Base-by-base conservation (phyloP, 192 early-diverging fungal species). In the Coemansia sp. region DNA sequence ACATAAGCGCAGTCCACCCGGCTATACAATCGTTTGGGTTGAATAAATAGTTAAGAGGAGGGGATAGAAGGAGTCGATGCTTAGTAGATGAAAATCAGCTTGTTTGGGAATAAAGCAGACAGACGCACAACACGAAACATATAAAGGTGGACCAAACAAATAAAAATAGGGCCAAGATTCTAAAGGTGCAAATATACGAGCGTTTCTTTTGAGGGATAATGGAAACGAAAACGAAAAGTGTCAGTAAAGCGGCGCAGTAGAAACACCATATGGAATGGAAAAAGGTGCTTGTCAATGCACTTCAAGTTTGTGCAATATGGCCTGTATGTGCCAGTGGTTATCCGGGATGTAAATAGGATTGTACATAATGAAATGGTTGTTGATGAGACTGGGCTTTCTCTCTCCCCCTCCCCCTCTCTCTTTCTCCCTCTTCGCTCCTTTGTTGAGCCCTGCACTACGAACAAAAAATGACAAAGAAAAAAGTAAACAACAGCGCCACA, bases 1-100 rank as follows among this genome's bases (percentile, higher is more conserved):
- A 97, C 84, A 94, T 92, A 8, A 97, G 81, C 13, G 93, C 86
- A 6, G 93, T 92, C 93, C 93, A 97, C 20, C 91, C 90, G 64
- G 87, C 88, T 75, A 81, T 37, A 59, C 23, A 0, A 26, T 26
- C 48, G 48, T 9, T 51, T 26, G 20, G 7, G 20, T 2, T 30
- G 28, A 29, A 23, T 63, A n/a, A n/a, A n/a, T 64, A n/a, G 21
- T 26, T 30, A 28, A 7, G 18, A 49, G 16, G 21, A 43, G 33
- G 57, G 8, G 35, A 29, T 12, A 42, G 55, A 34, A 45, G n/a
- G 21, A 26, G 49, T 18, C 26, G 55, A 45, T 20, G 45, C 31
- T 33, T 26, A 48, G 43, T 26, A 21, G 25, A 40, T 57, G 64
- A 33, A 35, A 35, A 12, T 28, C 48, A 7, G 48, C 9, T 26